A percentile compares a stretch with the other conserved stretches of the same genome.
Evolutionary conservation across 2,329 filamentous ascomycete genomes (phyloP).

Genomic region (Colletotrichum coccodes): DNA sequence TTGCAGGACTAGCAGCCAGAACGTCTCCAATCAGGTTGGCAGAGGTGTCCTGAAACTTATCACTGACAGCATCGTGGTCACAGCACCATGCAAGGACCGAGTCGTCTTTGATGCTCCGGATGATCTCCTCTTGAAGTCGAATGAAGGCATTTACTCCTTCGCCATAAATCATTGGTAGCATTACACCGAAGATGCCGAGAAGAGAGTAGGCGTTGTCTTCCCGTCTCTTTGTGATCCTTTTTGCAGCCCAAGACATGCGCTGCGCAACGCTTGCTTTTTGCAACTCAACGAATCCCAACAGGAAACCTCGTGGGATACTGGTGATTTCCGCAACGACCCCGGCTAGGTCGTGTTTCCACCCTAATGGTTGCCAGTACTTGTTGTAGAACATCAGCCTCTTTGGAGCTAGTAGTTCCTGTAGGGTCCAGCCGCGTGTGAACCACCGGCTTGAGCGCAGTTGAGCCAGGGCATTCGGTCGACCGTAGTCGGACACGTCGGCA

Average conservation of each 20-base stretch:
- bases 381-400: background rate
- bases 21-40: too few species aligned
- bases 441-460: background rate
- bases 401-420: background rate
- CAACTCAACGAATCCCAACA: background rate
- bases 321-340: background rate
- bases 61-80: too few species aligned
- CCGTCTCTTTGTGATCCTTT: constrained; percentile 34
- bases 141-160: constrained; percentile 38
- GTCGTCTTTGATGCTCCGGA: too few species aligned
- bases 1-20: too few species aligned
- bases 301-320: background rate
- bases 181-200: constrained; percentile 39
- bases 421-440: background rate
- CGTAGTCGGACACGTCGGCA: background rate
- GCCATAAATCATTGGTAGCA: constrained; percentile 41
- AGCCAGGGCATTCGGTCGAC: too few species aligned
- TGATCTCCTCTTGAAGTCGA: constrained; percentile 29
- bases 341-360: background rate
- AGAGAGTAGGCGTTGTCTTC: constrained; percentile 40
- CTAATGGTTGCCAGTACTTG: background rate
- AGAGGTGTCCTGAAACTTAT: too few species aligned
- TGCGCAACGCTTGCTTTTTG: background rate
- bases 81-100: too few species aligned
- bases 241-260: constrained; percentile 41